Conservation (phyloP, 2,329 filamentous ascomycete species). For the Botryotinia convoluta region DNA sequence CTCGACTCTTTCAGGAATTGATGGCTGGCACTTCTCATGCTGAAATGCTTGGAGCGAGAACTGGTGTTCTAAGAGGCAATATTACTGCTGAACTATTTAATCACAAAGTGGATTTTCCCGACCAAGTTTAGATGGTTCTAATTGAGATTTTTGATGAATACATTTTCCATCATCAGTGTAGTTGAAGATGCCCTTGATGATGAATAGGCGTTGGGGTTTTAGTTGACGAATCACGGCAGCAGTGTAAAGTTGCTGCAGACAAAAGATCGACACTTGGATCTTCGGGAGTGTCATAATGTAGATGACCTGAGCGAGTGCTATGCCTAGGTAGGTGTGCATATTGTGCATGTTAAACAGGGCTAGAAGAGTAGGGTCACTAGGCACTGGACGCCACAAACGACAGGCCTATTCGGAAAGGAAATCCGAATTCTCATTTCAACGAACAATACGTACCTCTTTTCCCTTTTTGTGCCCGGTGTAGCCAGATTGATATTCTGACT, state of each 20-base stretch:
- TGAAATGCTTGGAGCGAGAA: constrained; percentile 10
- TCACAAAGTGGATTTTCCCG: constrained; percentile 12
- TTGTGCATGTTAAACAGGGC: constrained; percentile 18
- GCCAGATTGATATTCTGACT: constrained; percentile 8
- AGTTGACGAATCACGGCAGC: constrained; percentile 27
- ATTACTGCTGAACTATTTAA: neutral
- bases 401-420: constrained; percentile 17
- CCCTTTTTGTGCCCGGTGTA: constrained; percentile 17
- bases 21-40: constrained; percentile 19
- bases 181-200: constrained; percentile 1
- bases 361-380: constrained; percentile 6
- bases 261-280: constrained; percentile 31
- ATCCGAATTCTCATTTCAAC: constrained; percentile 13
- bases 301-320: constrained; percentile 13
- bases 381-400: constrained; percentile 16
- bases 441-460: constrained; percentile 11
- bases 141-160: neutral
- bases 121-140: constrained; percentile 24
- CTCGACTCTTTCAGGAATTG: constrained; percentile 9
- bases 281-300: constrained; percentile 31
- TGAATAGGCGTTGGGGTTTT: constrained; percentile 20
- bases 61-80: constrained; percentile 7
- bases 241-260: constrained; percentile 22
- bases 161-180: neutral
- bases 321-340: constrained; percentile 11